phyloP scores from a whole-genome alignment of 495 filamentous ascomycete genomes.

The Gamarada debralockiae region DNA sequence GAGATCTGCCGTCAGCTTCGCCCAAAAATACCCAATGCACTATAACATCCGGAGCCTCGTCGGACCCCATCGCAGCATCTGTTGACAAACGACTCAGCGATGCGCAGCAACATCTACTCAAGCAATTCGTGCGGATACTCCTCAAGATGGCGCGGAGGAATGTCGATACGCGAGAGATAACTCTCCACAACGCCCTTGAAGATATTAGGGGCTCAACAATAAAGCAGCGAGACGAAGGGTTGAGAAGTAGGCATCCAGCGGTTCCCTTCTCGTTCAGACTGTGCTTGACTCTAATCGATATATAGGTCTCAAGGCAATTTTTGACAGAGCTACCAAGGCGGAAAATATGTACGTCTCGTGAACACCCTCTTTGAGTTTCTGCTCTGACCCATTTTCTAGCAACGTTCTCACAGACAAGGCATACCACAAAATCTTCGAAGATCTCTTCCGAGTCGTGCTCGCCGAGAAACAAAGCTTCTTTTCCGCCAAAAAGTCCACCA shows the following conservation, averaged over 20 bases:
- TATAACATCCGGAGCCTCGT: neutral
- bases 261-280: neutral
- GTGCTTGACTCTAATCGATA: neutral
- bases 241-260: constrained; percentile 7
- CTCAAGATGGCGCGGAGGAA: constrained; percentile 9
- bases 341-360: constrained; percentile 47
- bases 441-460: constrained; percentile 65
- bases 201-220: neutral
- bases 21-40: too few relatives aligned
- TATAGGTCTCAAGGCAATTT: constrained; percentile 58
- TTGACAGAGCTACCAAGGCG: constrained; percentile 54
- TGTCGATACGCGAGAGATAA: constrained; percentile 4
- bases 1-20: too few relatives aligned
- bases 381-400: constrained; percentile 19
- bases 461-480: constrained; percentile 63
- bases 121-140: neutral
- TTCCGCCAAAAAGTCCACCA: constrained; percentile 45
- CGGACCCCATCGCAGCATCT: neutral
- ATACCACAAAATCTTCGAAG: constrained; percentile 78
- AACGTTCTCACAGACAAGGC: constrained; percentile 61
- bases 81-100: neutral
- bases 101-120: neutral
- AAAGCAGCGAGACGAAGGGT: neutral
- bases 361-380: neutral
- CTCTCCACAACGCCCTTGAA: constrained; percentile 4